Evolutionary conservation across 2,329 filamentous ascomycete genomes (phyloP).

Genomic region (Xenosphaeropsis pyriputrescens): DNA sequence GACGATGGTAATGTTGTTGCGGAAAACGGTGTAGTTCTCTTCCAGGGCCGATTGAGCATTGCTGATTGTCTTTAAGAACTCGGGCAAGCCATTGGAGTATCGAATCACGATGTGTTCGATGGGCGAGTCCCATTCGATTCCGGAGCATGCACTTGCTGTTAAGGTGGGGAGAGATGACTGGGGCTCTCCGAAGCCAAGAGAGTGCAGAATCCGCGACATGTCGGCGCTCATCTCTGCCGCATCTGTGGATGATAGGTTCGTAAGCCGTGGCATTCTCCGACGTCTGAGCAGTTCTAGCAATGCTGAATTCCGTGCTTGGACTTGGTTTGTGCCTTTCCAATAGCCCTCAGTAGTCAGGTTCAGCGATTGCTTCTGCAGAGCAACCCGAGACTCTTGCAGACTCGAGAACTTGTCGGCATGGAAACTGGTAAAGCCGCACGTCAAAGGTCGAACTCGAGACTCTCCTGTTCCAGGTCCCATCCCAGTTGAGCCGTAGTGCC

Average conservation of each 20-base stretch:
- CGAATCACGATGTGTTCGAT: conserved; percentile 25
- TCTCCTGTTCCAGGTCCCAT: conserved; percentile 25
- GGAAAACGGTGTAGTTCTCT: conserved; percentile 12
- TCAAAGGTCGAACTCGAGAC: conserved; percentile 21
- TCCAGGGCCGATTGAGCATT: conserved; percentile 4
- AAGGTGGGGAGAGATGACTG: conserved; percentile 6
- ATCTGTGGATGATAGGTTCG: conserved; percentile 16
- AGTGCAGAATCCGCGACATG: conserved; percentile 17
- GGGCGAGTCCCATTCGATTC: conserved; percentile 28
- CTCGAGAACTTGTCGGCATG: conserved; percentile 23
- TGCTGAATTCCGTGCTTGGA: conserved; percentile 13
- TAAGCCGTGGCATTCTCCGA: conserved; percentile 22
- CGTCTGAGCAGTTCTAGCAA: conserved; percentile 21
- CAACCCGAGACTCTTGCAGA: conserved; percentile 16
- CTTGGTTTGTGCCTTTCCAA: conserved; percentile 19
- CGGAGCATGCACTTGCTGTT: conserved; percentile 17
- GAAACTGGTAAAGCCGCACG: conserved; percentile 29
- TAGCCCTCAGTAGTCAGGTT: conserved; percentile 26
- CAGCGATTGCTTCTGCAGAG: conserved; percentile 19
- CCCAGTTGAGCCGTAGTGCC: conserved; percentile 25
- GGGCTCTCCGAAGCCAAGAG: conserved; percentile 3
- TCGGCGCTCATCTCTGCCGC: conserved; percentile 19
- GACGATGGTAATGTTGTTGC: conserved; percentile 17
- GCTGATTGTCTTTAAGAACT: conserved; percentile 16
- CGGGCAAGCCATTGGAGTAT: conserved; percentile 20